These are phyloP conservation scores for Lithospermum erythrorhizon DNA, from an alignment of 257 asterid genomes.

Conservation along the genomic window DNA sequence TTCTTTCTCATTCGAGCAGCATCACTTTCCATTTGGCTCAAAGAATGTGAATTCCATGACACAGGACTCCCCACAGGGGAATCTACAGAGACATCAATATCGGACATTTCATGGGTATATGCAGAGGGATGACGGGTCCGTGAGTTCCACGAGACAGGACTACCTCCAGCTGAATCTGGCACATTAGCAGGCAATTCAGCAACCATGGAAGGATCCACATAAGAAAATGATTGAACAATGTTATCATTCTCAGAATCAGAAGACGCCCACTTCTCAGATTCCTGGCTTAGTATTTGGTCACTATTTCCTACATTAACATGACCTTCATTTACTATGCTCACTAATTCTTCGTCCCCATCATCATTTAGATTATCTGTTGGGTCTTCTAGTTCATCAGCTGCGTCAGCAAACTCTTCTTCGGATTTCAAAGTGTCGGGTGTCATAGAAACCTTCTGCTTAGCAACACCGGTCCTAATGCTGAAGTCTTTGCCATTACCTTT, in stretches of 20 bases:
- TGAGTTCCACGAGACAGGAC: constrained; percentile 48
- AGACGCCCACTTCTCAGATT: constrained; percentile 24
- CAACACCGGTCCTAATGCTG: constrained; percentile 34
- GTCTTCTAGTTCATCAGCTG: constrained; percentile 43
- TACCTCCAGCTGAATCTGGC: constrained; percentile 59
- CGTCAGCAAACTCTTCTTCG: constrained; percentile 39
- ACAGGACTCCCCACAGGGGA: constrained; percentile 74
- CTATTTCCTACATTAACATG: constrained; percentile 10
- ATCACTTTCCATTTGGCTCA: constrained; percentile 46
- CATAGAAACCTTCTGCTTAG: constrained; percentile 34
- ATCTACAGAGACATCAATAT: constrained; percentile 62
- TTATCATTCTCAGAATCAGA: constrained; percentile 71
- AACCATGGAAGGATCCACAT: constrained; percentile 41
- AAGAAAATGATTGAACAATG: constrained; percentile 32
- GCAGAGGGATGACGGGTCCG: constrained; percentile 47
- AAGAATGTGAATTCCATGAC: constrained; percentile 61
- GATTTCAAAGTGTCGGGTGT: constrained; percentile 24
- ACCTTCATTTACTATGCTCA: constrained; percentile 17
- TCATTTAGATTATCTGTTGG: constrained; percentile 32
- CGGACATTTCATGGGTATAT: constrained; percentile 62
- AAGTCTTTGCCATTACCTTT: constrained; percentile 48
- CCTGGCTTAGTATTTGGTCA: constrained; percentile 21
- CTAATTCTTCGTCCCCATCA: constrained; percentile 45
- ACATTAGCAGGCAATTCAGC: constrained; percentile 37
- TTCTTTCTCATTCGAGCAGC: constrained; percentile 71